phyloP scores from a whole-genome alignment of 371 early-diverging fungal species.

The Phascolomyces articulosus region DNA sequence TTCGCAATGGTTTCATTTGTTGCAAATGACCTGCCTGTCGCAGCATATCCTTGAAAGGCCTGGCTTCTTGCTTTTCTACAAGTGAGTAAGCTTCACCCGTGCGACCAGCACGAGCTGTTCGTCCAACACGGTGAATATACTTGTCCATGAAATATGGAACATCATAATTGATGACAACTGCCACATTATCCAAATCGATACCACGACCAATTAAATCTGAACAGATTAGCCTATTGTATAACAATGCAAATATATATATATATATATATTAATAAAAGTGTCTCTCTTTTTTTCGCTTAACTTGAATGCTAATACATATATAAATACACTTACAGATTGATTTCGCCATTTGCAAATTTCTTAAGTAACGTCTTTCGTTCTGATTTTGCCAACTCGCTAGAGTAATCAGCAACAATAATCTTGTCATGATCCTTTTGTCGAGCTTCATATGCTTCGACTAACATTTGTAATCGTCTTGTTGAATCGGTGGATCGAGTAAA shows the following conservation, averaged over 20 bases:
- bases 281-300: too few relatives aligned
- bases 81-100: constrained; percentile 88
- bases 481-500: constrained; percentile 91
- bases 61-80: constrained; percentile 80
- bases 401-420: constrained; percentile 74
- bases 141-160: constrained; percentile 85
- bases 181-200: constrained; percentile 87
- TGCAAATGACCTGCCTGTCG: constrained; percentile 67
- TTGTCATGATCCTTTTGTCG: constrained; percentile 22
- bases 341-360: constrained; percentile 70
- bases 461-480: constrained; percentile 73
- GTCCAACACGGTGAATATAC: constrained; percentile 98
- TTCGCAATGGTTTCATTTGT: constrained; percentile 52
- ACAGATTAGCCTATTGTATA: constrained; percentile 77
- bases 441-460: constrained; percentile 64
- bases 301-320: too few relatives aligned
- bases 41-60: constrained; percentile 79
- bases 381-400: constrained; percentile 77
- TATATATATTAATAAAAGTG: background rate
- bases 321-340: constrained; percentile 53
- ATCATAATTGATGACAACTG: constrained; percentile 94
- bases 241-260: too few relatives aligned
- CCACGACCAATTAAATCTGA: constrained; percentile 97
- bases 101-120: constrained; percentile 97
- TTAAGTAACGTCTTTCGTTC: constrained; percentile 71